phyloP scores from a whole-genome alignment of 768 basidiomycete species.

The Tylopilus intermedius region DNA sequence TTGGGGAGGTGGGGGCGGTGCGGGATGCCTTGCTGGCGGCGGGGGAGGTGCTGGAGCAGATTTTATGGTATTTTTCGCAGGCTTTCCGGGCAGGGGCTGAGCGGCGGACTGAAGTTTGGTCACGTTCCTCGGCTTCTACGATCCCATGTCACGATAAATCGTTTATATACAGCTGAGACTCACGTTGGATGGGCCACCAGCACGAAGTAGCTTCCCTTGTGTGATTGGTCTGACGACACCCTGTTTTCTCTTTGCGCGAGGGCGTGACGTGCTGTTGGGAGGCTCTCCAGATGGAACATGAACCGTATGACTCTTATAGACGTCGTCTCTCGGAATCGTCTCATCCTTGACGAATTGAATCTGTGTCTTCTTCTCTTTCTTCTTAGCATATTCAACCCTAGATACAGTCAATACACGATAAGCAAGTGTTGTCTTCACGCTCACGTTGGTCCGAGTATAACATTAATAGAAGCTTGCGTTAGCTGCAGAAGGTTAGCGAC shows the following conservation, averaged over 20 bases:
- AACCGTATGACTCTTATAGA: conserved; percentile 91
- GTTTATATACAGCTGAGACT: conserved; percentile 10
- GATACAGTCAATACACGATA: conserved; percentile 11
- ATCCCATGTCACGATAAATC: conserved; percentile 4
- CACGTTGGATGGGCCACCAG: conserved; percentile 69
- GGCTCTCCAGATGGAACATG: conserved; percentile 87
- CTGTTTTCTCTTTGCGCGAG: conserved; percentile 82
- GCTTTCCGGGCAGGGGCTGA: conserved; percentile 59
- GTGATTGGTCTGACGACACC: conserved; percentile 84
- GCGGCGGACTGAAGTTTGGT: conserved; percentile 37
- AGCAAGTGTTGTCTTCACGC: conserved; percentile 26
- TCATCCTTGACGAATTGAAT: conserved; percentile 92
- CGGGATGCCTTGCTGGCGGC: conserved; percentile 38
- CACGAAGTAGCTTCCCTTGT: conserved; percentile 72
- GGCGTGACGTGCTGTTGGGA: conserved; percentile 72
- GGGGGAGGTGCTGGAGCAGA: conserved; percentile 25
- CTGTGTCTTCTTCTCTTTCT: conserved; percentile 89
- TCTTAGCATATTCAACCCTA: conserved; percentile 88
- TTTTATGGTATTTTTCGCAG: conserved; percentile 30
- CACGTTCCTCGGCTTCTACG: conserved; percentile 40
- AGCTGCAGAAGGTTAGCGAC: conserved; percentile 74
- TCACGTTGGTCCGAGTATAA: conserved; percentile 74
- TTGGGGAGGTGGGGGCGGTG: conserved; percentile 50
- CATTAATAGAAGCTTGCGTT: conserved; percentile 69
- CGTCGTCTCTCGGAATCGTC: conserved; percentile 66